phyloP scores from a whole-genome alignment of 1,284 basidiomycete species.

The Athelia psychrophila region DNA sequence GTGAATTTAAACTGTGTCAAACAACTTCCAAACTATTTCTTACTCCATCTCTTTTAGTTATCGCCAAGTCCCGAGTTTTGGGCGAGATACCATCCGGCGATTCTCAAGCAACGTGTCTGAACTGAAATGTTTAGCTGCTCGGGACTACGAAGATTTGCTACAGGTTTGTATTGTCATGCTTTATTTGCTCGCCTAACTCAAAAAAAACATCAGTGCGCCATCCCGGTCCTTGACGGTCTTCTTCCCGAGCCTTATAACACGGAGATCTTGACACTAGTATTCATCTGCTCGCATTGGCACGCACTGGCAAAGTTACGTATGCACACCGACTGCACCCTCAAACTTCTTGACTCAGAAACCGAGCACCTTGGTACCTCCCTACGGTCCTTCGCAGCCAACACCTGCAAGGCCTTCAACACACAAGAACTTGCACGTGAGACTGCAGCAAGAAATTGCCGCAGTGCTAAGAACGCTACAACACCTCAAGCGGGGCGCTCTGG shows the following conservation, averaged over 20 bases:
- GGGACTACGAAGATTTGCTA: neutral
- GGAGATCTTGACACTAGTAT: conserved; percentile 8
- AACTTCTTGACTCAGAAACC: conserved; percentile 17
- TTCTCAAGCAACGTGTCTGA: conserved; percentile 9
- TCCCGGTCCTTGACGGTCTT: conserved; percentile 17
- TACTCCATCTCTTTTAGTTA: conserved; percentile 10
- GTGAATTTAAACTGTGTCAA: too few relatives aligned
- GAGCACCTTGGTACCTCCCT: conserved; percentile 18
- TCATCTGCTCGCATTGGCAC: conserved; percentile 25
- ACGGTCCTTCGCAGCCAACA: conserved; percentile 21
- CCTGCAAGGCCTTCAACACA: conserved; percentile 18
- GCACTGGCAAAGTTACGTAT: conserved; percentile 32
- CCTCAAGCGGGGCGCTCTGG: too few relatives aligned
- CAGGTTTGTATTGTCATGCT: neutral
- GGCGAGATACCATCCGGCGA: conserved; percentile 6
- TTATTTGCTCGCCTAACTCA: too few relatives aligned
- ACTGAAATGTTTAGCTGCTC: neutral
- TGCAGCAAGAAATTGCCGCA: conserved; percentile 17
- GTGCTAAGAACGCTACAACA: neutral
- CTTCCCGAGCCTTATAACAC: conserved; percentile 10
- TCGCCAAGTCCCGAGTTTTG: conserved; percentile 8
- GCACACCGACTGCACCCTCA: conserved; percentile 27
- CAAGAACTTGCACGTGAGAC: conserved; percentile 25
- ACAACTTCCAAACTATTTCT: too few relatives aligned
- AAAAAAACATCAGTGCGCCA: neutral